Base-by-base conservation (phyloP, 352 stramenopile species). In the Pythium monospermum region DNA sequence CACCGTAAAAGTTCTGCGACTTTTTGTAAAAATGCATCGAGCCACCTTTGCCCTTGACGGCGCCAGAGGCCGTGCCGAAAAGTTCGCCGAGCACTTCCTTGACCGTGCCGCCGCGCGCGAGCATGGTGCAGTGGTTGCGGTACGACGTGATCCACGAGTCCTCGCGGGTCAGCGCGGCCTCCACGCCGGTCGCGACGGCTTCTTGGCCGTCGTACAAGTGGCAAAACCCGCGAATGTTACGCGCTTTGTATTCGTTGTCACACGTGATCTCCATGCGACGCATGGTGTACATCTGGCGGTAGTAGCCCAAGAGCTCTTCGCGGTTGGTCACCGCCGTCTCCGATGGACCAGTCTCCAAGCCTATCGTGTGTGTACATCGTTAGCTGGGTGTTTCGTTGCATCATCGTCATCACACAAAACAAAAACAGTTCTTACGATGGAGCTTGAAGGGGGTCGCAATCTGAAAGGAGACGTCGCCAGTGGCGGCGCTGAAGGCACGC, bases 1-100 rank as follows among this genome's bases (percentile, higher is more conserved):
- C 97, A 44, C 97, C 97, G 73, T 96, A 99, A 69, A 99, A 99
- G 76, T 99, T 98, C 41, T 95, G 62, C 62, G 97, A 78, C 76
- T 99, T 99, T 63, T 91, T 97, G 91, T 99, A 99, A 66, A 99
- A 98, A 72, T 99, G 97, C 97, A 99, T 99, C 33, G 94, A 98
- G 44, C 97, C 97, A 41, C 97, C 97, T 82, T 99, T 99, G 56
- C 91, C 97, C 49, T 89, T 83, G 30, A 96, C 90, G 33, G 85
- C 76, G 27, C 97, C 97, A 35, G 76, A 69, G 4, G 69, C 50
- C 56, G 88, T 96, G 56, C 96, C 97, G 68, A 99, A 99, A 28
- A 99, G 76, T 71, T 99, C 97, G 7, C 80, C 91, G 32, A 99
- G 68, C 37, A 99, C 83, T 32, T 81, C 66, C 59, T 96, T 90